phyloP scores from a whole-genome alignment of 73 alveolate species.

The Stentor coeruleus region DNA sequence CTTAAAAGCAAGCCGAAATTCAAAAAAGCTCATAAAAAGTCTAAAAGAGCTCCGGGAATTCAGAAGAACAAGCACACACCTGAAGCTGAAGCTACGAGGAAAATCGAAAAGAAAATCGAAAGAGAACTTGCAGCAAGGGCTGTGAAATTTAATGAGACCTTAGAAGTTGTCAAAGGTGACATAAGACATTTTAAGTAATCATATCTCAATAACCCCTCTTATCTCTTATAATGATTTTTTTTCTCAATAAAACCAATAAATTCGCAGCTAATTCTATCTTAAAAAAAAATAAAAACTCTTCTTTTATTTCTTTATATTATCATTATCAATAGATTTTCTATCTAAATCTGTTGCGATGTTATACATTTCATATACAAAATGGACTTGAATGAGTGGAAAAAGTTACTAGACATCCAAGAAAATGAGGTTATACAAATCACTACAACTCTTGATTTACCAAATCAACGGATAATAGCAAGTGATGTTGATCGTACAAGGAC shows the following conservation, averaged over 20 bases:
- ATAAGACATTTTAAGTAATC: not conserved
- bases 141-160: slow-evolving; percentile 14
- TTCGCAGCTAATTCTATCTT: too few species aligned
- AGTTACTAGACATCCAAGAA: not conserved
- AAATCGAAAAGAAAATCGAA: slow-evolving; percentile 7
- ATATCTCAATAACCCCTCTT: too few species aligned
- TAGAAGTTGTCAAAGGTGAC: slow-evolving; percentile 15
- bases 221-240: too few species aligned
- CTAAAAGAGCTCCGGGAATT: not conserved
- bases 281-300: too few species aligned
- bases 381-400: not conserved
- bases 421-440: not conserved
- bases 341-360: too few species aligned
- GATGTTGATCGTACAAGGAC: slow-evolving; percentile 40
- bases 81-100: not conserved
- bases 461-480: slow-evolving; percentile 25
- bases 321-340: too few species aligned
- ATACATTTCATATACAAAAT: too few species aligned
- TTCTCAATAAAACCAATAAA: too few species aligned
- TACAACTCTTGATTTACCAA: slow-evolving; percentile 1
- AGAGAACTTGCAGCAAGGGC: slow-evolving; percentile 22
- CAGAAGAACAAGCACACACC: not conserved
- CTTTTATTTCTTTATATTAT: too few species aligned
- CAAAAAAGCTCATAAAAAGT: not conserved
- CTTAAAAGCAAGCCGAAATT: slow-evolving; percentile 9